phyloP scores from a whole-genome alignment of 2,329 filamentous ascomycete genomes.

The Monosporascus sp. region DNA sequence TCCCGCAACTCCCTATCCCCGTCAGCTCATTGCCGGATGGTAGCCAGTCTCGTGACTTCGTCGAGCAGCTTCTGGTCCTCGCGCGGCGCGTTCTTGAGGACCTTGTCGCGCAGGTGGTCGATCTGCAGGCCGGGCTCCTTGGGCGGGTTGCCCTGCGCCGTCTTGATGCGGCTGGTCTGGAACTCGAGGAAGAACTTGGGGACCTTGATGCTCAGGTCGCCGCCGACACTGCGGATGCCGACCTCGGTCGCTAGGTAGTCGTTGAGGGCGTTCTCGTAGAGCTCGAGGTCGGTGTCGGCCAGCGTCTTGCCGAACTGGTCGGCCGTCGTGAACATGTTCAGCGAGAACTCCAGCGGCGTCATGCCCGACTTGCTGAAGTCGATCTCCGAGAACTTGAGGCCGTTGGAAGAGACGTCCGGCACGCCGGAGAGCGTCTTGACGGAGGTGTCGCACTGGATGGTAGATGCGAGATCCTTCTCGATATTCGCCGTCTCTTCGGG shows the following conservation, averaged over 20 bases:
- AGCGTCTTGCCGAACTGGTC: constrained; percentile 43
- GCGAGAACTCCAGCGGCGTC: constrained; percentile 48
- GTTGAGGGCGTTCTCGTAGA: constrained; percentile 49
- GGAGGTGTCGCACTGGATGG: constrained; percentile 44
- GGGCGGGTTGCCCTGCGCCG: constrained; percentile 51
- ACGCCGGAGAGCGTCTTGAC: constrained; percentile 46
- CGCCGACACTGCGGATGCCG: constrained; percentile 48
- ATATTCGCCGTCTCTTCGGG: constrained; percentile 43
- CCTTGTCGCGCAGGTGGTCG: constrained; percentile 53
- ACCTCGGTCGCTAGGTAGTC: constrained; percentile 56
- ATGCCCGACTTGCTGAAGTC: constrained; percentile 48
- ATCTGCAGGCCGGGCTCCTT: constrained; percentile 47
- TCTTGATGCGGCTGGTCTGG: constrained; percentile 54
- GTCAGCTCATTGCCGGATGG: neutral
- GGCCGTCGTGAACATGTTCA: constrained; percentile 47
- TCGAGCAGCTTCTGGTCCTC: constrained; percentile 45
- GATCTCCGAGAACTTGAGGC: constrained; percentile 46
- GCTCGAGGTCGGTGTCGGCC: constrained; percentile 41
- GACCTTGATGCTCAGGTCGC: constrained; percentile 51
- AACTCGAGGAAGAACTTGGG: constrained; percentile 60
- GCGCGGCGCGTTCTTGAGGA: constrained; percentile 47
- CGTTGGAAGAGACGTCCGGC: constrained; percentile 51
- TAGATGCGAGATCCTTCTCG: constrained; percentile 35
- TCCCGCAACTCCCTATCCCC: too few relatives aligned
- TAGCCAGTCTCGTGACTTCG: constrained; percentile 36